Percentiles rank a stretch among this genome's conserved stretches.
These are phyloP conservation scores for Gamsiella multidivaricata DNA, from an alignment of 192 early-diverging fungal genomes.

Conservation along the genomic window DNA sequence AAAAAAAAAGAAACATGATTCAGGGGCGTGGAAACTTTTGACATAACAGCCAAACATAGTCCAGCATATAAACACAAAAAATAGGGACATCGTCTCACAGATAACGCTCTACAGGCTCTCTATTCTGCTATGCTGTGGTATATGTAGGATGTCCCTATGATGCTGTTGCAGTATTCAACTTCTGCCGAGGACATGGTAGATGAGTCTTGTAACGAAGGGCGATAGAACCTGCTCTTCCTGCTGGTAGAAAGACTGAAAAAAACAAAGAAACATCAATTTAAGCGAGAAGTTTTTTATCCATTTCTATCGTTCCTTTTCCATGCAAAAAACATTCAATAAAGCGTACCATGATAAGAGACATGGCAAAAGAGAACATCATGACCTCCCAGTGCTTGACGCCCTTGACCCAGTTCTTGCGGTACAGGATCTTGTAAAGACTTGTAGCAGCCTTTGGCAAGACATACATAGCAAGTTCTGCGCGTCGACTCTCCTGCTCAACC, in stretches of 20 bases:
- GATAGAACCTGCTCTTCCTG: constrained; percentile 66
- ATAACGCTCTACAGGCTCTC: too few relatives aligned
- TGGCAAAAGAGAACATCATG: constrained; percentile 67
- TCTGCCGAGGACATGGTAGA: constrained; percentile 39
- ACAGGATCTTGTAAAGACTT: constrained; percentile 73
- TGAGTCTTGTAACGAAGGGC: constrained; percentile 58
- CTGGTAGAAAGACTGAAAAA: constrained; percentile 65
- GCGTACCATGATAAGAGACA: constrained; percentile 81
- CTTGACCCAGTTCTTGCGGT: constrained; percentile 65
- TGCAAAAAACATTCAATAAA: neutral
- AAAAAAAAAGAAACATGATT: too few relatives aligned
- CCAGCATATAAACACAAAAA: too few relatives aligned
- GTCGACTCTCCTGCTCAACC: constrained; percentile 74
- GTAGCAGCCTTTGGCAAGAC: constrained; percentile 77
- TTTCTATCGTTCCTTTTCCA: too few relatives aligned
- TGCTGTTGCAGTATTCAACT: constrained; percentile 2
- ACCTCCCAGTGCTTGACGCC: constrained; percentile 72
- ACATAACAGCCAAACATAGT: too few relatives aligned
- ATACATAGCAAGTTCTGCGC: constrained; percentile 81
- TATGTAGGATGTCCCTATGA: neutral
- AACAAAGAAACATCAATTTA: neutral
- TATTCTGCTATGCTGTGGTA: neutral
- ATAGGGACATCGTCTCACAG: too few relatives aligned
- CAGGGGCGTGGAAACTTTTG: too few relatives aligned
- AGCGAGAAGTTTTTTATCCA: neutral